Evolutionary conservation across 1,284 basidiomycete species (phyloP), one percentile per base, ranked within the genome.

Genomic region (Clitocybe nebularis): DNA sequence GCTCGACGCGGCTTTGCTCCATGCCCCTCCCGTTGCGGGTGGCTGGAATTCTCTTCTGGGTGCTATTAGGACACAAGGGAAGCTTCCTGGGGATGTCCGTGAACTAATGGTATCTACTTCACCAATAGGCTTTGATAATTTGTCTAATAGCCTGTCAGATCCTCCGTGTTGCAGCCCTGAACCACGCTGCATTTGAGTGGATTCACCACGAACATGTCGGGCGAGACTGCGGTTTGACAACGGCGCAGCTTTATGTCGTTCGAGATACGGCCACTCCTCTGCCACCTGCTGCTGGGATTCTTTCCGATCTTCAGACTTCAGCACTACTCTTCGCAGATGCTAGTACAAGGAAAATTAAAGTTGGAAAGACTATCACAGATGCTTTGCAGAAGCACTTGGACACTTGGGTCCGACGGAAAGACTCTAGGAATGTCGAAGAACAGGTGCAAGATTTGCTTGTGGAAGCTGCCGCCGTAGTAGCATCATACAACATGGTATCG

Each of bases 401-500:
- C 39, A 30, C 21, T 22, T 53, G 54, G 44, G 52, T 59, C 4
- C 34, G 53, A 17, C 44, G 50, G n/a, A 48, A 49, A 14, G 57
- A 61, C 10, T 36, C 39, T 21, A 49, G 46, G 3, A 50, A 50
- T 19, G 36, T 54, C 2, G 43, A 60, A n/a, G 61, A 59, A 34
- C 45, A 56, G 37, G 54, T 62, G 0, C 61, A 72, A 37, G 69
- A 73, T 50, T 53, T 76, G 16, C 63, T 75, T 30, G 72, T 74
- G 16, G 76, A 79, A 49, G 67, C 64, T 11, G 67, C 69, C 0
- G 64, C 74, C 25, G 66, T 74, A 1, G 66, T 72, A 0, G 71
- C 72, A 3, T 54, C 63, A 0, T 79, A 79, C 51, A 79, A 78
- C 55, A 73, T 77, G 73, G 75, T 79, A 1, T 78, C 75, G 16